Conservation (phyloP, 805 yeast species). For the Vanderwaltozyma tropicalis region DNA sequence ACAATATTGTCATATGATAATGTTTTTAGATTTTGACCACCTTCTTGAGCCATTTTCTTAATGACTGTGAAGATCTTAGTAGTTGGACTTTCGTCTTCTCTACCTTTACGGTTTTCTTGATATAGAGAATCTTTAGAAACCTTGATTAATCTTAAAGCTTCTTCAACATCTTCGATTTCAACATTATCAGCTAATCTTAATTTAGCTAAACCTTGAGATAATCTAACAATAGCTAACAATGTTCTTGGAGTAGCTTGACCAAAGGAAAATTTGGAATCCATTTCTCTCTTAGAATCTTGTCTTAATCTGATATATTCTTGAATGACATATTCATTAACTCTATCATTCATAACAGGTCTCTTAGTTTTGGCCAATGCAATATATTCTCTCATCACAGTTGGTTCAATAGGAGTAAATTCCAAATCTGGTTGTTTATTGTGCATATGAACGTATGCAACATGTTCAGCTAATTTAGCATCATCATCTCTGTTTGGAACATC, state of each 20-base stretch:
- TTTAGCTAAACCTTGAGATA: constrained; percentile 91
- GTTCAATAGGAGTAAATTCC: constrained; percentile 66
- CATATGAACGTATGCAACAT: constrained; percentile 94
- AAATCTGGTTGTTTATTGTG: constrained; percentile 75
- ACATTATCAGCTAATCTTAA: constrained; percentile 71
- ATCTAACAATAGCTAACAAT: constrained; percentile 75
- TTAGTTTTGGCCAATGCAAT: constrained; percentile 75
- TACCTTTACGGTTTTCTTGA: constrained; percentile 37
- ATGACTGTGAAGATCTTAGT: constrained; percentile 67
- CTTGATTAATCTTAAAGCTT: constrained; percentile 76
- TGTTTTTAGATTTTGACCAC: constrained; percentile 22
- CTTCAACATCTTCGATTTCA: constrained; percentile 77
- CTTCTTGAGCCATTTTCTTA: constrained; percentile 42
- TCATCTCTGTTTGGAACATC: constrained; percentile 72
- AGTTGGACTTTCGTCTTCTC: constrained; percentile 55
- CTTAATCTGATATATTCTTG: constrained; percentile 83
- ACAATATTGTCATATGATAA: constrained; percentile 41
- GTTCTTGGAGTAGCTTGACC: constrained; percentile 95
- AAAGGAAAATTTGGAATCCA: constrained; percentile 63
- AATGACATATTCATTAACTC: constrained; percentile 79
- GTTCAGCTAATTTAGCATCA: constrained; percentile 82
- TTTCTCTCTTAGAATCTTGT: constrained; percentile 78
- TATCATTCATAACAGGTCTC: constrained; percentile 76
- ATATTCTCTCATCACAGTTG: constrained; percentile 74
- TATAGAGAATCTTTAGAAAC: constrained; percentile 80